phyloP scores from a whole-genome alignment of 352 stramenopile species.

The Globisporangium yorkense region DNA sequence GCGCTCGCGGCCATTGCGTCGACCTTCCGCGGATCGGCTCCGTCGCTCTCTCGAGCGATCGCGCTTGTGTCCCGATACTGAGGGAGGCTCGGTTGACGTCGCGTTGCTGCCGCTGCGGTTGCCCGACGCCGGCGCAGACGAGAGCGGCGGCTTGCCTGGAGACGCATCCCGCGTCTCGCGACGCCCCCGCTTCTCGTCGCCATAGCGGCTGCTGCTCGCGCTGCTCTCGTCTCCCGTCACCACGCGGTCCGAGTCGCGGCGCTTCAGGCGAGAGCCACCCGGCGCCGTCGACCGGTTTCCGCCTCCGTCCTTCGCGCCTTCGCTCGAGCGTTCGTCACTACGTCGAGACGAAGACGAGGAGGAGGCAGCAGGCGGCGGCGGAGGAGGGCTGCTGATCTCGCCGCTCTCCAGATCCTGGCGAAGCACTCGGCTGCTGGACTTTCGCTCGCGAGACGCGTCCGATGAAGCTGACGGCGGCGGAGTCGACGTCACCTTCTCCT shows the following conservation, averaged over 20 bases:
- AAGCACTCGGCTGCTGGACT: slow-evolving; percentile 14
- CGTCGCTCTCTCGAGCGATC: slow-evolving; percentile 24
- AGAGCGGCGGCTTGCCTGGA: slow-evolving; percentile 14
- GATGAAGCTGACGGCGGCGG: slow-evolving; percentile 4
- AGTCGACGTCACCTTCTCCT: background rate
- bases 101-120: slow-evolving; percentile 10
- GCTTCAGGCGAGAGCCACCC: slow-evolving; percentile 10
- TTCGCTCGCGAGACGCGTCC: slow-evolving; percentile 4
- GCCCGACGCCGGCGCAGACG: background rate
- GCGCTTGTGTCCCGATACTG: slow-evolving; percentile 18
- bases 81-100: background rate
- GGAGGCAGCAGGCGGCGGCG: background rate
- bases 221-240: slow-evolving; percentile 4
- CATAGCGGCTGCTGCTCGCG: slow-evolving; percentile 16
- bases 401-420: slow-evolving; percentile 46
- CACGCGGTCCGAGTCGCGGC: slow-evolving; percentile 21
- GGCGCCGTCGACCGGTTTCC: background rate
- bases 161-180: slow-evolving; percentile 22
- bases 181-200: slow-evolving; percentile 28
- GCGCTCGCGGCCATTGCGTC: slow-evolving; percentile 26
- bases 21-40: slow-evolving; percentile 34
- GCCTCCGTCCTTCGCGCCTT: background rate
- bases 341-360: slow-evolving; percentile 7
- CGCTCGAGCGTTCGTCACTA: slow-evolving; percentile 8
- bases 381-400: slow-evolving; percentile 29